These are phyloP conservation scores for Venturia pyrina DNA, from an alignment of 2,329 filamentous ascomycete species.

Conservation along the genomic window DNA sequence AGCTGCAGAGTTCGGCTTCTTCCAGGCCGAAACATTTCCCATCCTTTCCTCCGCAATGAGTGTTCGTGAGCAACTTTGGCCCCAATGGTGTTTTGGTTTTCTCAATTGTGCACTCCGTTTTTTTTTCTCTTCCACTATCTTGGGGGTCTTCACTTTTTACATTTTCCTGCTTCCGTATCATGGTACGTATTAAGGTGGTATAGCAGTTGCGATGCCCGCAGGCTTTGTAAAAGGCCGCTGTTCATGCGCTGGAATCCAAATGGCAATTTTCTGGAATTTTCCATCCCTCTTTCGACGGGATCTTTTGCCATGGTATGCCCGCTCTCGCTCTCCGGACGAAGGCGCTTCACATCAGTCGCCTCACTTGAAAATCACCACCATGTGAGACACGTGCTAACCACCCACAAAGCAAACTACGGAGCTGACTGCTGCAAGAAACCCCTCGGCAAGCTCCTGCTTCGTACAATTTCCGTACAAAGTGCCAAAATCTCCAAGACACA, in stretches of 20 bases:
- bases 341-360: background rate
- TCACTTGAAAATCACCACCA: background rate
- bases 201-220: background rate
- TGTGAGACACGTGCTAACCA: background rate
- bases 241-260: background rate
- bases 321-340: background rate
- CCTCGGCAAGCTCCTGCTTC: background rate
- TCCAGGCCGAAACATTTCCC: background rate
- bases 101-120: background rate
- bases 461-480: background rate
- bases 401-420: constrained; percentile 4
- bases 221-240: background rate
- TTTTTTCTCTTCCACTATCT: too few relatives aligned
- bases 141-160: background rate
- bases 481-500: background rate
- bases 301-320: background rate
- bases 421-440: background rate
- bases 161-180: too few relatives aligned
- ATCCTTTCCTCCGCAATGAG: too few relatives aligned
- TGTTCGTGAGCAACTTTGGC: too few relatives aligned
- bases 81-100: background rate
- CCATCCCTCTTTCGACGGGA: background rate
- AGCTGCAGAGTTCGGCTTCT: background rate
- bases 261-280: background rate
- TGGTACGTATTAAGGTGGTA: background rate